phyloP scores from a whole-genome alignment of 176 grass and related monocot genomes.

The Microstegium vimineum region DNA sequence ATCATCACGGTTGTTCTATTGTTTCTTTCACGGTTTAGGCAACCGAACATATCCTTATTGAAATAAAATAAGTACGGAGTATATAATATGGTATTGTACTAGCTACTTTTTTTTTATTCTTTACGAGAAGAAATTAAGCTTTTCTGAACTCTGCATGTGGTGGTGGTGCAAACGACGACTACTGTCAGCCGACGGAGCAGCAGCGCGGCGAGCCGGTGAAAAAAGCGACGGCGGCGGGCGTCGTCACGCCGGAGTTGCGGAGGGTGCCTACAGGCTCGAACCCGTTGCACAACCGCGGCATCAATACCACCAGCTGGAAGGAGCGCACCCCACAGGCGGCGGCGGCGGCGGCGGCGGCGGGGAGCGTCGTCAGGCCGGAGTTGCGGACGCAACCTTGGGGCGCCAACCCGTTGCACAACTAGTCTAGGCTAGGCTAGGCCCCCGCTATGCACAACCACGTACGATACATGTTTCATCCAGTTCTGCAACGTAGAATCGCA shows the following conservation, averaged over 20 bases:
- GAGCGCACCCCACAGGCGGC: neutral
- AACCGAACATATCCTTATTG: too few species aligned
- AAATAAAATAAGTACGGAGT: too few species aligned
- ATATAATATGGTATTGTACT: too few species aligned
- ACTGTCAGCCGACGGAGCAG: neutral
- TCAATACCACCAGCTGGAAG: neutral
- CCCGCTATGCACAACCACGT: too few species aligned
- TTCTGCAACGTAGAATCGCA: too few species aligned
- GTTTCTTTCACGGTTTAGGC: too few species aligned
- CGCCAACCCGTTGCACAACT: neutral
- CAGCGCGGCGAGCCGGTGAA: neutral
- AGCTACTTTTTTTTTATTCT: too few species aligned
- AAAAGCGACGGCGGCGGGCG: neutral
- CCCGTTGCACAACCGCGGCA: neutral
- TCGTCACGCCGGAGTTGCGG: neutral
- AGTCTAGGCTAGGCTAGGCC: too few species aligned
- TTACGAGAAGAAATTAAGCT: neutral
- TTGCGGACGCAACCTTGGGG: neutral
- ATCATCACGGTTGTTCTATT: neutral
- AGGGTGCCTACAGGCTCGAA: neutral
- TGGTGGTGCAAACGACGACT: neutral
- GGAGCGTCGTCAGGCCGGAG: neutral
- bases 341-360: too few species aligned
- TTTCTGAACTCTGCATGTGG: neutral
- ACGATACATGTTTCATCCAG: too few species aligned